Conservation (phyloP, 2,329 filamentous ascomycete genomes). For the Westerdykella aurantiaca region DNA sequence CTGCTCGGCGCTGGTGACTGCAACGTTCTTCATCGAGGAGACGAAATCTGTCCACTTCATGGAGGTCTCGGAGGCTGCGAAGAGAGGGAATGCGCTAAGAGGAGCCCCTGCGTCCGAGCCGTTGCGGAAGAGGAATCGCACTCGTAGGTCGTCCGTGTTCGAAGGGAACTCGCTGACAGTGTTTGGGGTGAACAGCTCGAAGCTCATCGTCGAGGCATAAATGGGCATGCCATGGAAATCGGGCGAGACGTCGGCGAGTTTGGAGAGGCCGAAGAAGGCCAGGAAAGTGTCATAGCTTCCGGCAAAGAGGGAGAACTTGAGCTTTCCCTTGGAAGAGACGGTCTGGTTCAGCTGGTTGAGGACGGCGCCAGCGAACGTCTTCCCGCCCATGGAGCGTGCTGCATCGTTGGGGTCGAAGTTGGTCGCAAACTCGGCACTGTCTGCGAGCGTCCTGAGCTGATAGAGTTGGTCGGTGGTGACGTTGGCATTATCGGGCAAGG, state of each 20-base stretch:
- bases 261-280: conserved; percentile 45
- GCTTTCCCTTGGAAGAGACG: conserved; percentile 19
- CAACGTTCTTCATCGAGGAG: conserved; percentile 4
- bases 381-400: conserved; percentile 34
- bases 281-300: conserved; percentile 47
- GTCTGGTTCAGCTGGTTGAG: conserved; percentile 28
- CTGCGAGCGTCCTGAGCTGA: conserved; percentile 8
- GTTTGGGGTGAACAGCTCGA: conserved; percentile 46
- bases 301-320: conserved; percentile 40
- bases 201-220: conserved; percentile 45
- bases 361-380: conserved; percentile 31
- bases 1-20: conserved; percentile 33
- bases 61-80: conserved; percentile 39
- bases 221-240: conserved; percentile 48
- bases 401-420: conserved; percentile 7
- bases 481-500: conserved; percentile 11
- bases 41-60: conserved; percentile 46
- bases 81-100: conserved; percentile 42
- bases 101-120: conserved; percentile 39
- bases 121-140: conserved; percentile 51
- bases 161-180: conserved; percentile 32
- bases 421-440: conserved; percentile 7
- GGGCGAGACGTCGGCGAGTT: conserved; percentile 28
- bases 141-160: conserved; percentile 39
- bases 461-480: conserved; percentile 8